Evolutionary conservation across 2,329 filamentous ascomycete species (phyloP), one percentile per base, ranked within the genome.

Genomic region (Simplicillium sp.): DNA sequence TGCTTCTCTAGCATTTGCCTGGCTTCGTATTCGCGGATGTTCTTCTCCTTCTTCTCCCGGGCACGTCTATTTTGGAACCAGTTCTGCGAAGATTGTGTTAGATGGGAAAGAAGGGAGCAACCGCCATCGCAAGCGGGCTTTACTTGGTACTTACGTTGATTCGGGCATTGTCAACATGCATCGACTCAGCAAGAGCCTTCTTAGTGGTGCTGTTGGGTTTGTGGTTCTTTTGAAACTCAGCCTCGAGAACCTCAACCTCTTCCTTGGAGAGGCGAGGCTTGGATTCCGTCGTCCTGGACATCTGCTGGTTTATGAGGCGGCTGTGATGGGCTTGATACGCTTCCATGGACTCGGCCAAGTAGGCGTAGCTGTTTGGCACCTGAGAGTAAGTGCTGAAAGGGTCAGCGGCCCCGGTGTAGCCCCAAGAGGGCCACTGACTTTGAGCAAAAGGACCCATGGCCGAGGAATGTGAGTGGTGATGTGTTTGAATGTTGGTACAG

Each of bases 51-150:
- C 69, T 80, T 80, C 47, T 75, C 75, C 58, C 78, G 75, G 40
- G 78, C 77, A 39, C 78, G 69, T 44, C 78, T 66, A 54, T 82
- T 82, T 50, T 82, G 78, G 52, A 82, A 82, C 78, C 78, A 82
- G 54, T 82, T 82, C 77, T 82, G 39, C 9, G 16, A 44, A 16
- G 13, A 11, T 7, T n/a, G 18, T 29, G 56, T 67, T 52, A 66
- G 61, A 33, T 7, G 15, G 6, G 12, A 7, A 5, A 33, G 7
- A 15, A 13, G 31, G 31, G 15, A 33, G 31, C 31, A 33, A 13
- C 31, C 12, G 31, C 31, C 15, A 40, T 17, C 7, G 7, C 3
- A 7, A 16, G 36, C 18, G 39, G 41, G 32, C 31, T 8, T 9
- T 31, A 8, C 8, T 15, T 12, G 18, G 17, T 4, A 61, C 62